Conservation (phyloP, 805 yeast genomes). For the Hanseniaspora guilliermondii region DNA sequence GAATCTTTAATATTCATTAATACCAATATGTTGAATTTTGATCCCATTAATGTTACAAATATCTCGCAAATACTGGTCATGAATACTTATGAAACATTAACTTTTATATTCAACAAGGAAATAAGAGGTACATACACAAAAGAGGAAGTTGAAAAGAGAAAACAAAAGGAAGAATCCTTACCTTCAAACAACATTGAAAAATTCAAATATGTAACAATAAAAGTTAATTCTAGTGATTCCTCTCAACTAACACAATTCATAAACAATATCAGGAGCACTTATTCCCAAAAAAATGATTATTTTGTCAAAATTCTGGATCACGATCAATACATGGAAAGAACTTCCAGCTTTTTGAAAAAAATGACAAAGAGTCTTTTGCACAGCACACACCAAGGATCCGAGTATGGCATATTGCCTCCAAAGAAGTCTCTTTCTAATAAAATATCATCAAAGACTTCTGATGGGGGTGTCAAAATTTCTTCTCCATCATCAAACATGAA, state of each 20-base stretch:
- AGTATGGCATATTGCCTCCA: background rate
- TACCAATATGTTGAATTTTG: background rate
- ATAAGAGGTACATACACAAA: background rate
- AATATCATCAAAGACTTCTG: background rate
- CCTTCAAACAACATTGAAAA: background rate
- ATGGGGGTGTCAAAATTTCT: background rate
- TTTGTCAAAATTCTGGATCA: background rate
- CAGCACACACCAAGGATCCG: background rate
- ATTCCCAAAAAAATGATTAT: background rate
- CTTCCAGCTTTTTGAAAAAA: background rate
- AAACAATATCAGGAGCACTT: background rate
- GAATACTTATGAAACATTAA: background rate
- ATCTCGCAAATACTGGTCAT: background rate
- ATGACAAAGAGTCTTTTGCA: background rate
- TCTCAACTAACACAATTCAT: background rate
- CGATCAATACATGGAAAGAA: background rate
- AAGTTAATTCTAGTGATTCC: background rate
- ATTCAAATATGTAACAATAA: background rate
- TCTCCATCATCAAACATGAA: slow-evolving; percentile 6
- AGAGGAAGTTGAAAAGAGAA: background rate
- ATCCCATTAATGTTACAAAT: background rate
- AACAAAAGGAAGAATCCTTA: background rate
- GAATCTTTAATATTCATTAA: background rate
- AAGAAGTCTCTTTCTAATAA: background rate
- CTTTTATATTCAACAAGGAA: background rate